Percentiles rank a stretch among this genome's conserved stretches.
Conservation (phyloP, 371 early-diverging fungal genomes). For the Mortierella sp. region DNA sequence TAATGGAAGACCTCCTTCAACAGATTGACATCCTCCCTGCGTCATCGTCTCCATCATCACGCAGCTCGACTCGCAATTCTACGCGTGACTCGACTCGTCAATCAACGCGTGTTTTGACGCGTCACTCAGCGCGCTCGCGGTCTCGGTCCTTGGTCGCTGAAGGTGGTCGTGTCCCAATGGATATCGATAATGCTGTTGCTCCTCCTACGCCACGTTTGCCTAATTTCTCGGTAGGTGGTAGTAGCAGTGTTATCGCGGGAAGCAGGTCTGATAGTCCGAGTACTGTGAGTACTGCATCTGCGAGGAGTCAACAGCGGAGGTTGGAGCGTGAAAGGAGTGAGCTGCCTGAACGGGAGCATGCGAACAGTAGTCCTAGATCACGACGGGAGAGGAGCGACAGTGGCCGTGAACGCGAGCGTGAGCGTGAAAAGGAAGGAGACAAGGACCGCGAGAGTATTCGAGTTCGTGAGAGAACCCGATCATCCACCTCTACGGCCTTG, state of each 20-base stretch:
- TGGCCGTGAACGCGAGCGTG: conserved; percentile 10
- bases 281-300: background rate
- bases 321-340: background rate
- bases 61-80: conserved; percentile 20
- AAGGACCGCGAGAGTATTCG: conserved; percentile 11
- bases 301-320: conserved; percentile 3
- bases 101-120: conserved; percentile 9
- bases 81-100: conserved; percentile 36
- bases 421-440: background rate
- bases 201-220: background rate
- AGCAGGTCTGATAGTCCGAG: conserved; percentile 7
- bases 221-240: background rate
- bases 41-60: background rate
- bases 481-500: conserved; percentile 3
- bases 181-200: background rate
- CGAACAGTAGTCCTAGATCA: background rate
- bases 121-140: conserved; percentile 21
- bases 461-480: conserved; percentile 1
- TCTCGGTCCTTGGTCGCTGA: conserved; percentile 14
- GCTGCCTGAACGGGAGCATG: background rate
- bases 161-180: background rate
- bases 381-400: background rate
- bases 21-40: conserved; percentile 59
- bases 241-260: no score
- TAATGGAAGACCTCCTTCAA: conserved; percentile 72